phyloP scores from a whole-genome alignment of 192 early-diverging fungal species.

The Entomortierella lignicola region DNA sequence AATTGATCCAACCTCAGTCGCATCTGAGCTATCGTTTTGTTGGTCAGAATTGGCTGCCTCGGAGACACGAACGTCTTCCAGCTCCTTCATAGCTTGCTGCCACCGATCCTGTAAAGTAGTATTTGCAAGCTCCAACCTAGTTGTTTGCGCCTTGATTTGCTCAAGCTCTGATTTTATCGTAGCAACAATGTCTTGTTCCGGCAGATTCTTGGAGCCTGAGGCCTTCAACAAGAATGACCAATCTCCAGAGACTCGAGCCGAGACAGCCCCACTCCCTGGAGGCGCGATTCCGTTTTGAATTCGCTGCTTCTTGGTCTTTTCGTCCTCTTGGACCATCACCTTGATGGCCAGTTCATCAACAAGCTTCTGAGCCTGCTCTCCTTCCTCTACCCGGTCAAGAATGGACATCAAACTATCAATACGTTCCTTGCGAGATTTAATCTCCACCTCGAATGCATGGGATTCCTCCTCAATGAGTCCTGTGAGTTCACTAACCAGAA shows the following conservation, averaged over 20 bases:
- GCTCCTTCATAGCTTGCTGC: constrained; percentile 42
- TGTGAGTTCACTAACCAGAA: constrained; percentile 40
- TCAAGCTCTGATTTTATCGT: constrained; percentile 35
- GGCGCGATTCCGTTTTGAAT: constrained; percentile 13
- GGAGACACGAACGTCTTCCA: constrained; percentile 28
- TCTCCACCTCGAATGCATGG: constrained; percentile 20
- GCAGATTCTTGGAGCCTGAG: not conserved
- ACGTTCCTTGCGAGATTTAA: constrained; percentile 32
- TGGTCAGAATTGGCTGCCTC: constrained; percentile 25
- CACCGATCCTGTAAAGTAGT: constrained; percentile 44
- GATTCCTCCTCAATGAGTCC: constrained; percentile 44
- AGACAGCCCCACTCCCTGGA: not conserved
- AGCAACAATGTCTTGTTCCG: constrained; percentile 31
- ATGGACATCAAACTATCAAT: constrained; percentile 28
- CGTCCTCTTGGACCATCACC: constrained; percentile 37
- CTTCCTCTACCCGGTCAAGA: constrained; percentile 20
- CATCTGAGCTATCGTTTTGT: not conserved
- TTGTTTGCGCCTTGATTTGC: constrained; percentile 12
- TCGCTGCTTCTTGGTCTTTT: constrained; percentile 23
- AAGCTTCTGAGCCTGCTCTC: constrained; percentile 32
- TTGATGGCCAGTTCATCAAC: constrained; percentile 40
- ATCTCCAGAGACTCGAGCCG: constrained; percentile 6
- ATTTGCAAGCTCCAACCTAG: constrained; percentile 36
- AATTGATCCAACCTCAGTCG: constrained; percentile 5
- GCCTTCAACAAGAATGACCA: constrained; percentile 33